A percentile compares a stretch with the other conserved stretches of the same genome.
phyloP scores from a whole-genome alignment of 352 stramenopile genomes.

The Elongisporangium senticosum region DNA sequence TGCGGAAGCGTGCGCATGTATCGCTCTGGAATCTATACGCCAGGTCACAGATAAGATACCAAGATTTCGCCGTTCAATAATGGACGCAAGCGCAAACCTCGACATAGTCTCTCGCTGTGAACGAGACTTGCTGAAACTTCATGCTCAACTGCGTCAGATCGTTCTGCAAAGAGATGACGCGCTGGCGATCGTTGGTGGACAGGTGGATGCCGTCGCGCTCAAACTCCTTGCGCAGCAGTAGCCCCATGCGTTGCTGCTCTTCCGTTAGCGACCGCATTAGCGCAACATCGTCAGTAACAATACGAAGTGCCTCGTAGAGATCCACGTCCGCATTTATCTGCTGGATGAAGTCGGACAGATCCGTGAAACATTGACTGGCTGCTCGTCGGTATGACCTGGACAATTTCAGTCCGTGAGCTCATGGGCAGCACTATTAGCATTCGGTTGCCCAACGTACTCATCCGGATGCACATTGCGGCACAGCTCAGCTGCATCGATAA shows the following conservation, averaged over 20 bases:
- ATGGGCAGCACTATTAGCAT: background rate
- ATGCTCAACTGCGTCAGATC: slow-evolving; percentile 84
- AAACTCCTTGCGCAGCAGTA: slow-evolving; percentile 90
- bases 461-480: slow-evolving; percentile 91
- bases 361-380: slow-evolving; percentile 84
- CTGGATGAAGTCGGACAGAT: slow-evolving; percentile 94
- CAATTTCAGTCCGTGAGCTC: background rate
- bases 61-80: background rate
- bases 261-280: slow-evolving; percentile 65
- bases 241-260: slow-evolving; percentile 89
- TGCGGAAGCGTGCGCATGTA: slow-evolving; percentile 50
- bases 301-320: slow-evolving; percentile 84
- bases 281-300: slow-evolving; percentile 50
- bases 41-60: background rate
- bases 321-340: slow-evolving; percentile 90
- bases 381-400: slow-evolving; percentile 67
- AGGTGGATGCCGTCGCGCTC: slow-evolving; percentile 95
- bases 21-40: background rate
- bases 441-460: slow-evolving; percentile 32
- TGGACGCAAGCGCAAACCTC: slow-evolving; percentile 45
- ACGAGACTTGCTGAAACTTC: slow-evolving; percentile 87
- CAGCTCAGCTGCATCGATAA: slow-evolving; percentile 95
- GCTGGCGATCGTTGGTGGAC: slow-evolving; percentile 45
- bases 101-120: slow-evolving; percentile 51
- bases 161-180: slow-evolving; percentile 87